Percentiles rank a stretch among this genome's conserved stretches.
These are phyloP conservation scores for Penicillium occitanis DNA, from an alignment of 2,329 filamentous ascomycete genomes.

Conservation along the genomic window DNA sequence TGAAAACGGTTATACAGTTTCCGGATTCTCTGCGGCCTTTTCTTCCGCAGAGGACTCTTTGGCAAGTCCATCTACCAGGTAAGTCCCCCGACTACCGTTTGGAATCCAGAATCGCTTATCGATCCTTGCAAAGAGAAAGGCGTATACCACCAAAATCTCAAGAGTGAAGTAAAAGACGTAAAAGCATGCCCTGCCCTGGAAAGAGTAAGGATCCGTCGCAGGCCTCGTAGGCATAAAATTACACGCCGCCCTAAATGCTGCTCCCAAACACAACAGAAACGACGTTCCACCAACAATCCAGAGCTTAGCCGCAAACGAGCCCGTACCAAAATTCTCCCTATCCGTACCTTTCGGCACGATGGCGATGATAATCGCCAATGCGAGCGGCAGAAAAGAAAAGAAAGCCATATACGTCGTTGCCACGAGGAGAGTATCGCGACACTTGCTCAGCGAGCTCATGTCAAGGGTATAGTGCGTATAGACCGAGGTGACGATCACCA, in stretches of 20 bases:
- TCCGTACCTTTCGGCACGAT: conserved; percentile 44
- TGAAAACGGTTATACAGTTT: background rate
- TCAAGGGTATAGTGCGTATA: conserved; percentile 68
- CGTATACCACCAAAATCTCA: conserved; percentile 67
- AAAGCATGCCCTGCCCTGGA: conserved; percentile 69
- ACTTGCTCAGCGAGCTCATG: conserved; percentile 48
- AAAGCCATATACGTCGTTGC: conserved; percentile 62
- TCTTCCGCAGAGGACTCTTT: background rate
- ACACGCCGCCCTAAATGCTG: conserved; percentile 65
- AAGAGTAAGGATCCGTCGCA: conserved; percentile 62
- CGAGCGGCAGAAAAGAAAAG: conserved; percentile 66
- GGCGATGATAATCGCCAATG: conserved; percentile 52
- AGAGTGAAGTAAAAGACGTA: conserved; percentile 77
- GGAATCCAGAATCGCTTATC: conserved; percentile 76
- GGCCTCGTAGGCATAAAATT: conserved; percentile 55
- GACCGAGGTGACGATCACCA: conserved; percentile 65
- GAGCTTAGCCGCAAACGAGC: conserved; percentile 67
- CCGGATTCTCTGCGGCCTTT: background rate
- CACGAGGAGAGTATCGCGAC: conserved; percentile 65
- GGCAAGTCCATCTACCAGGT: background rate
- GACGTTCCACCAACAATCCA: conserved; percentile 60
- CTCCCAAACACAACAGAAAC: conserved; percentile 64
- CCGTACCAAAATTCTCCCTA: conserved; percentile 65
- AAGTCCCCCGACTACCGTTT: conserved; percentile 54
- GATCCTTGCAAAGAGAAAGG: conserved; percentile 67